phyloP scores from a whole-genome alignment of 2,329 filamentous ascomycete genomes.

The Microsporum ferrugineum region DNA sequence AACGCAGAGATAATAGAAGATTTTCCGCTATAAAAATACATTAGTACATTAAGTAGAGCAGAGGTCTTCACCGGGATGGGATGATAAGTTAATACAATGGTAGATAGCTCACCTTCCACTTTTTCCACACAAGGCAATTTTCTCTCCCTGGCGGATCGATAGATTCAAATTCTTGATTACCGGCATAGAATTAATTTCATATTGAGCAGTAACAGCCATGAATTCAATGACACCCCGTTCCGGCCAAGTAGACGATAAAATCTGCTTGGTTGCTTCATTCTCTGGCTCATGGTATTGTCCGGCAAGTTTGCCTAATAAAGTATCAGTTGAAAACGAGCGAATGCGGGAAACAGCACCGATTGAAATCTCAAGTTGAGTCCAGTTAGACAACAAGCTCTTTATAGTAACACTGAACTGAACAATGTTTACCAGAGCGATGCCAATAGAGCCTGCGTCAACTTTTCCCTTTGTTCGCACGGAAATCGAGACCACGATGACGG shows the following conservation, averaged over 20 bases:
- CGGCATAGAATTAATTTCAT: constrained; percentile 4
- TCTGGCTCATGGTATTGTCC: not conserved
- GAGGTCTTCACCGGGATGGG: not conserved
- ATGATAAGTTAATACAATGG: not conserved
- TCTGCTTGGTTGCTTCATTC: not conserved
- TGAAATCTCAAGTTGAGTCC: constrained; percentile 9
- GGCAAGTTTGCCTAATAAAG: not conserved
- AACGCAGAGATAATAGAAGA: constrained; percentile 4
- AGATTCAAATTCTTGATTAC: constrained; percentile 8
- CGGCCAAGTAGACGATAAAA: not conserved
- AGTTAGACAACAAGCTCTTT: not conserved
- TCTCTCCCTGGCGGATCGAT: constrained; percentile 8
- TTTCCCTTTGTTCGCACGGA: not conserved
- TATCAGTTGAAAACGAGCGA: not conserved
- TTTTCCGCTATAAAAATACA: constrained; percentile 6
- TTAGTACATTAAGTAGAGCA: not conserved
- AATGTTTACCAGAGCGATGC: not conserved
- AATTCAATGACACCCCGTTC: not conserved
- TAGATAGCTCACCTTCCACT: constrained; percentile 5
- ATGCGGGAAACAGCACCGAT: constrained; percentile 16
- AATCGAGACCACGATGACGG: constrained; percentile 14
- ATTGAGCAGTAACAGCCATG: not conserved
- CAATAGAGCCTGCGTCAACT: not conserved
- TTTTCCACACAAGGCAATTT: constrained; percentile 15
- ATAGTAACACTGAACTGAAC: not conserved